phyloP scores from a whole-genome alignment of 73 alveolate species.

The Paramecium primaurelia region DNA sequence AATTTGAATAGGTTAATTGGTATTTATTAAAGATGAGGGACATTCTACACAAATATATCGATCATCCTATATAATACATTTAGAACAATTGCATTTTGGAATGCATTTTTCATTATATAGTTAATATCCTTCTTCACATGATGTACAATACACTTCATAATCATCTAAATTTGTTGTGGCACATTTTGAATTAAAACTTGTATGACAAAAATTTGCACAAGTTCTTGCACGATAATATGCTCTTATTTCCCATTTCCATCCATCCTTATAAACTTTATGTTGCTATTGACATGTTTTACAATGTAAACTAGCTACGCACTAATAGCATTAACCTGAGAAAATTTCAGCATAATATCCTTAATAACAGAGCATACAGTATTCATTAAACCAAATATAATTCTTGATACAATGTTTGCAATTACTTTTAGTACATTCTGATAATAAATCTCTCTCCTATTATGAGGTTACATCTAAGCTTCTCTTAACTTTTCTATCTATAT shows the following conservation, averaged over 20 bases:
- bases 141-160: neutral
- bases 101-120: neutral
- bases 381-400: neutral
- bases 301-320: neutral
- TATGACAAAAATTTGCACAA: neutral
- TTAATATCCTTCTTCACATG: neutral
- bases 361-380: neutral
- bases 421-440: neutral
- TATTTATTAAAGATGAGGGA: neutral
- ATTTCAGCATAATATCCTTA: neutral
- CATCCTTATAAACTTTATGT: conserved; percentile 17
- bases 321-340: neutral
- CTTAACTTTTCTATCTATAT: neutral
- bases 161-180: neutral
- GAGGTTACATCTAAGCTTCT: neutral
- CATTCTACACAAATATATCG: neutral
- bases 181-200: neutral
- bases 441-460: neutral
- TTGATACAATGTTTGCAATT: neutral
- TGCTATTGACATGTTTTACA: neutral
- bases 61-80: neutral
- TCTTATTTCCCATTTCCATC: neutral
- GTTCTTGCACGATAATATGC: neutral
- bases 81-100: neutral
- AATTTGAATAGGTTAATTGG: neutral